phyloP scores from a whole-genome alignment of 106 monocot genomes.

The Platanthera guangdongensis region DNA sequence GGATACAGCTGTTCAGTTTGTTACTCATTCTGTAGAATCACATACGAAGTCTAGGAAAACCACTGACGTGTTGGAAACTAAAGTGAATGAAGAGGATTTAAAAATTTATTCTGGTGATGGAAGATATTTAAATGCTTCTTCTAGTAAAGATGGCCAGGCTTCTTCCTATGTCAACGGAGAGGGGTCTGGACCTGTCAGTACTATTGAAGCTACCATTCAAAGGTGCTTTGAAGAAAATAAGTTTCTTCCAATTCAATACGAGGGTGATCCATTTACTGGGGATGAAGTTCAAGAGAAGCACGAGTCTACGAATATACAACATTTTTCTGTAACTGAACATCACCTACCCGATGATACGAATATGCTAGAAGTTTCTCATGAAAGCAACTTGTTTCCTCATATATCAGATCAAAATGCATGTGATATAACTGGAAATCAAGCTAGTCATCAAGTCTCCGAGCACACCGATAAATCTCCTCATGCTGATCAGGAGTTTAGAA shows the following conservation, averaged over 20 bases:
- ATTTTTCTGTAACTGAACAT: not conserved
- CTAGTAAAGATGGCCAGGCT: not conserved
- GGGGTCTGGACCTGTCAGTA: not conserved
- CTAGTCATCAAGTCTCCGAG: not conserved
- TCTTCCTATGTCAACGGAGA: not conserved
- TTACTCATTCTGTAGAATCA: not conserved
- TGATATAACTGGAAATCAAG: not conserved
- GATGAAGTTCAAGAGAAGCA: not conserved
- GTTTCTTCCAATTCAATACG: not conserved
- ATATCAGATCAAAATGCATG: not conserved
- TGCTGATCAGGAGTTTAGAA: not conserved
- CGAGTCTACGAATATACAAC: not conserved
- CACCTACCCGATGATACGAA: not conserved
- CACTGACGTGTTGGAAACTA: not conserved
- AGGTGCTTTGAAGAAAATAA: not conserved
- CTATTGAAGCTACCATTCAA: not conserved
- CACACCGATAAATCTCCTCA: slow-evolving; percentile 4
- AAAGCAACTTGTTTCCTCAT: not conserved
- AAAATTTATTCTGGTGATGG: not conserved
- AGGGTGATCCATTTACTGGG: not conserved
- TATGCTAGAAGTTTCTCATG: not conserved
- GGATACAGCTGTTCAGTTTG: not conserved
- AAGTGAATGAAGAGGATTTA: not conserved
- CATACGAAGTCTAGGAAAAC: not conserved
- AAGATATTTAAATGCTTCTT: slow-evolving; percentile 3